Base-by-base conservation (phyloP, 1,139 yeast species). In the Meyerozyma sp. region DNA sequence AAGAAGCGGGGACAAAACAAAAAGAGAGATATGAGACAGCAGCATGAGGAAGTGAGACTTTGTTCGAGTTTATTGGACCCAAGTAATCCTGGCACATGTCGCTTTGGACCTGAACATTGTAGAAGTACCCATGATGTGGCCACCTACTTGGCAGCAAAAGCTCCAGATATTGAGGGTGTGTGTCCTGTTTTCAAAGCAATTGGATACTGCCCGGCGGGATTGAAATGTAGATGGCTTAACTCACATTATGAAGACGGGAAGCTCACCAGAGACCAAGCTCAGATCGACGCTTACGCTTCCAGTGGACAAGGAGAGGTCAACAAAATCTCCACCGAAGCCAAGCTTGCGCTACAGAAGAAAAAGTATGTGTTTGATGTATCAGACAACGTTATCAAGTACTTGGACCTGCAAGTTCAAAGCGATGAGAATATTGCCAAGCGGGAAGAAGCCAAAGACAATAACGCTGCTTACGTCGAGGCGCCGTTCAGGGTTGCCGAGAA, bases 181-280 rank as follows among this genome's bases (percentile, higher is more conserved):
- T 93, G 99, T 65, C 98, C 98, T 0, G 96, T 89, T 2, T 90
- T 66, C 58, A 72, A 71, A 39, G 85, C 87, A 2, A 70, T 89
- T 42, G 98, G 98, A 0, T 83, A 80, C 57, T 93, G 99, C 70
- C 96, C 96, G 2, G 77, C 86, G 49, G 98, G 98, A 0, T 67
- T 87, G 56, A 90, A 87, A 61, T 93, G 99, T 66, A 79, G 97
- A 56, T 94, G 96, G 90, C 73, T 93, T 47, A 69, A 77, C 5
- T 77, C 89, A n/a, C 98, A 93, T 65, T 76, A 70, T 56, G 82
- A 70, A 42, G 64, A 74, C 13, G 73, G 73, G 41, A 65, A 63
- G 44, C 61, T 85, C 41, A 46, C 73, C 13, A 72, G 61, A 48
- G 77, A 77, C 58, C 61, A 64, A 42, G 75, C 55, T 2, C 62